Evolutionary conservation across 352 stramenopile genomes (phyloP), one percentile per base, ranked within the genome.

Genomic region (Phytopythium chamaehyphon): DNA sequence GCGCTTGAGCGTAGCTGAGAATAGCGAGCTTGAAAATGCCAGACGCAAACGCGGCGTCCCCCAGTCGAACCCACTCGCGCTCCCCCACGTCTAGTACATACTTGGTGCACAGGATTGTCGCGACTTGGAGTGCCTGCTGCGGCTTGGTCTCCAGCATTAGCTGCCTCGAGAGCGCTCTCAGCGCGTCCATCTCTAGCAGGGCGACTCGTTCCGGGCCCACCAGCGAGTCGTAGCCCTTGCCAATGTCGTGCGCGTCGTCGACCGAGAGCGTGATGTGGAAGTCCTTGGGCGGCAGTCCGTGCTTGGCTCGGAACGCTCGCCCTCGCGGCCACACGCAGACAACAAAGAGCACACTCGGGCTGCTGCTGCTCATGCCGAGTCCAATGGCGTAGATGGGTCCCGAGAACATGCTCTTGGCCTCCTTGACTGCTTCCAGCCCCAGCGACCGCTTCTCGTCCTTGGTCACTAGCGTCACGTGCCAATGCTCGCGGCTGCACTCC

Each of bases 241-340:
- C 62, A 21, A 88, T 57, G 9, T 57, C 50, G 47, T 88, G 76
- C 8, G 61, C 61, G 55, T 88, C 74, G 26, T 40, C 15, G 23
- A 53, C 50, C 9, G 76, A 78, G 12, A 85, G 40, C 0, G 76
- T 71, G 37, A 88, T 50, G 46, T 88, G 76, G 47, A 83, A 88
- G 31, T 73, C 60, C 42, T 85, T 73, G 33, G 62, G 46, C 8
- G 69, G 57, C 0, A 85, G 64, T 7, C 64, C 59, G 24, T 72
- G 55, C 24, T 71, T 69, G 51, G 55, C 40, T 6, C 76, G 69
- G 43, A 78, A 85, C 2, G 49, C 49, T 24, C 84, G 73, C 0
- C 68, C 71, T 50, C 73, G 68, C 3, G 71, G 73, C 76, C 76
- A 88, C 39, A 82, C 64, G 38, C 73, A 88, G 18, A 88, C 73